phyloP scores from a whole-genome alignment of 768 basidiomycete genomes.

The Termitomyces sp. region DNA sequence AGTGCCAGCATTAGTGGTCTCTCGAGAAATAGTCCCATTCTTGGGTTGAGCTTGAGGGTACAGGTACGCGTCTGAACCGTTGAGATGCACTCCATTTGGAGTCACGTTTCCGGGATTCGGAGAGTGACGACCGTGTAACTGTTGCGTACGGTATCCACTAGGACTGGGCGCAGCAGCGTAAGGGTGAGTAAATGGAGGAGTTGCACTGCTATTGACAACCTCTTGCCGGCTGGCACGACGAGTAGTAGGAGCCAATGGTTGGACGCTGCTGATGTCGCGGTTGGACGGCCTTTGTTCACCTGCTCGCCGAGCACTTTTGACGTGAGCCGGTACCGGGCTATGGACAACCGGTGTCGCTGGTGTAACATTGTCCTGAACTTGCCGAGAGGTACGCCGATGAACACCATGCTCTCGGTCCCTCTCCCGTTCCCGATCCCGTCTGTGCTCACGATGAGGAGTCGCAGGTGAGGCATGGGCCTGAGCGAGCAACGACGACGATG shows the following conservation, averaged over 20 bases:
- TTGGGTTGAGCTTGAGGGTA: constrained; percentile 55
- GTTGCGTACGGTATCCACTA: constrained; percentile 45
- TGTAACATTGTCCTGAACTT: constrained; percentile 49
- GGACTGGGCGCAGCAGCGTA: constrained; percentile 64
- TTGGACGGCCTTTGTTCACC: constrained; percentile 42
- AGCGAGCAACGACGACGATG: constrained; percentile 36
- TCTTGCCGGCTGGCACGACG: constrained; percentile 65
- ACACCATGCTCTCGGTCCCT: constrained; percentile 49
- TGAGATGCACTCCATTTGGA: constrained; percentile 39
- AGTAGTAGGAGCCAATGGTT: constrained; percentile 61
- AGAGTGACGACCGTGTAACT: constrained; percentile 55
- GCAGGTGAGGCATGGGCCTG: constrained; percentile 50
- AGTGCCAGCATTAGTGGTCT: constrained; percentile 43
- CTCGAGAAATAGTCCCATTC: constrained; percentile 45
- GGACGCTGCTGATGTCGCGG: constrained; percentile 59
- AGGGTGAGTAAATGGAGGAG: constrained; percentile 58
- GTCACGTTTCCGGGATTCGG: constrained; percentile 38
- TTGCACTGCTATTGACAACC: constrained; percentile 28
- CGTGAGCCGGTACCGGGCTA: constrained; percentile 60
- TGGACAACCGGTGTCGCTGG: constrained; percentile 57
- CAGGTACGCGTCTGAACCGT: constrained; percentile 64
- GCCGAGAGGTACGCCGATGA: constrained; percentile 49
- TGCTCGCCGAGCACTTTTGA: constrained; percentile 52
- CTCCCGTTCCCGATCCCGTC: constrained; percentile 53
- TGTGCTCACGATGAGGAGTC: constrained; percentile 53